Evolutionary conservation across 176 grass and related monocot species (phyloP), one percentile per base, ranked within the genome.

Genomic region (Musa troglodytarum): DNA sequence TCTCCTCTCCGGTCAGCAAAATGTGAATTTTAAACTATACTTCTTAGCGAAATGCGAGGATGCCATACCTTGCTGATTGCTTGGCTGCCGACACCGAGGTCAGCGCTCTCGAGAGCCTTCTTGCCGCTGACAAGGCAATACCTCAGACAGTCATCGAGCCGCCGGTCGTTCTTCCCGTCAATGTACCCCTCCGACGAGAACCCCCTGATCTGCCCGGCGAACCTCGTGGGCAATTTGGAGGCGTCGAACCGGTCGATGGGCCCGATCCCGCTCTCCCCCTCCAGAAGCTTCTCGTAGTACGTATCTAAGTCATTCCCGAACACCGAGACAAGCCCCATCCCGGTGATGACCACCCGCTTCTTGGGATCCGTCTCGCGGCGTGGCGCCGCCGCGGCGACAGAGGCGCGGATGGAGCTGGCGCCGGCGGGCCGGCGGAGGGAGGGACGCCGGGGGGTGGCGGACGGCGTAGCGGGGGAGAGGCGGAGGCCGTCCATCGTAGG

Each of bases 271-370:
- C 78, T 82, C 71, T 76, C 43, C 49, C 78, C 82, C 73, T 74
- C 76, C 43, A 84, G 71, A 21, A 90, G 85, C 59, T 70, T 74
- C 14, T 68, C 16, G 22, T 87, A 90, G 85, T 53, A 89, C 9
- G 25, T 52, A 12, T 72, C 84, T 19, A 77, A 67, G 28, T 85
- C 82, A 43, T 72, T 87, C 67, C 83, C 86, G 53, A 88, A 92
- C 63, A 92, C 86, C 3, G 86, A 86, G 53, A 79, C 83, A 52
- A 86, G 25, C n/a, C 78, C 89, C 78, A 77, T 88, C 16, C 86
- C 83, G 1, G 85, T 88, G 50, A 88, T 77, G 69, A 84, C 83
- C 75, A 88, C 75, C 20, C 81, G 83, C 59, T 81, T 92, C 79
- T 81, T 82, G 21, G 81, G 86, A 66, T 86, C 77, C n/a, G 74